These are phyloP conservation scores for Nepenthes alata DNA, from an alignment of 179 eudicot species.

Conservation along the genomic window DNA sequence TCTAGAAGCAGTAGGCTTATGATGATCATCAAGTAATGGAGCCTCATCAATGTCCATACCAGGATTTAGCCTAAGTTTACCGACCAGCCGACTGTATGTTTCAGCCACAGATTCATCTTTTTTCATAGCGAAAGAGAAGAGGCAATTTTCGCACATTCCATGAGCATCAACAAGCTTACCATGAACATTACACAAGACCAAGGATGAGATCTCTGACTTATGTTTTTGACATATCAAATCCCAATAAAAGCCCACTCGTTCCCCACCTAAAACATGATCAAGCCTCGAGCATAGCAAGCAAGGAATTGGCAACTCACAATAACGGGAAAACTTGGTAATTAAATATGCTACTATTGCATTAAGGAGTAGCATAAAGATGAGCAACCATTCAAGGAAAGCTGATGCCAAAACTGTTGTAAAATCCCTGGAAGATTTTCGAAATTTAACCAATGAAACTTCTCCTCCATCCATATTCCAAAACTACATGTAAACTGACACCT, in stretches of 20 bases:
- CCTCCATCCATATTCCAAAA: slow-evolving; percentile 29
- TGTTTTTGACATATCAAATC: slow-evolving; percentile 64
- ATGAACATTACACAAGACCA: slow-evolving; percentile 55
- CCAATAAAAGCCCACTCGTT: slow-evolving; percentile 46
- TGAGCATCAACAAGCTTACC: slow-evolving; percentile 72
- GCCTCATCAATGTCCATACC: slow-evolving; percentile 22
- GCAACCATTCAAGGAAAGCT: slow-evolving; percentile 71
- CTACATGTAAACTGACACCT: slow-evolving; percentile 5
- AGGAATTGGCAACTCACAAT: slow-evolving; percentile 54
- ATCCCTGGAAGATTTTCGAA: slow-evolving; percentile 14
- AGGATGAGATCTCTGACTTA: slow-evolving; percentile 58
- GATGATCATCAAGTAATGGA: slow-evolving; percentile 19
- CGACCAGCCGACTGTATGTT: slow-evolving; percentile 61
- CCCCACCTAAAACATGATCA: slow-evolving; percentile 55
- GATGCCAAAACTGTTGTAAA: slow-evolving; percentile 34
- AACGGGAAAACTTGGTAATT: slow-evolving; percentile 63
- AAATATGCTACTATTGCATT: slow-evolving; percentile 63
- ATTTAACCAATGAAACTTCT: slow-evolving; percentile 15
- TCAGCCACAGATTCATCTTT: slow-evolving; percentile 60
- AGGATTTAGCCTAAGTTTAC: slow-evolving; percentile 57
- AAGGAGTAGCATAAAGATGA: slow-evolving; percentile 55
- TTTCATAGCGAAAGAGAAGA: slow-evolving; percentile 68
- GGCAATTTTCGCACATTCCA: slow-evolving; percentile 73
- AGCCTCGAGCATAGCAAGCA: slow-evolving; percentile 85
- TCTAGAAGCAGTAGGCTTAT: slow-evolving; percentile 13